Evolutionary conservation across 108 stramenopile genomes (phyloP), one percentile per base, ranked within the genome.

Genomic region (Seminavis robusta): DNA sequence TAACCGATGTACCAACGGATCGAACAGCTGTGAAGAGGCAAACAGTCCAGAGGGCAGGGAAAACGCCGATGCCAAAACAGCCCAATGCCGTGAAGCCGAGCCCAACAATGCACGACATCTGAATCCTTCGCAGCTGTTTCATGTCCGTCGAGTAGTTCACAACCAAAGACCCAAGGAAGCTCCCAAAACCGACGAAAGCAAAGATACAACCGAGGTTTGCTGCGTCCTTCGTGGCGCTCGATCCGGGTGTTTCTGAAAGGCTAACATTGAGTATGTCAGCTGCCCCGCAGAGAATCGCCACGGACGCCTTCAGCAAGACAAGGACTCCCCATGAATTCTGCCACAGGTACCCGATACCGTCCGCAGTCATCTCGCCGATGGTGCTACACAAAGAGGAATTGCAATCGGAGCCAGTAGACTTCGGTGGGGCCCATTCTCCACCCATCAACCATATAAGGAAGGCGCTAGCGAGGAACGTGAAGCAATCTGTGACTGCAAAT

Each of bases 191-290:
- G 39, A 79, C 77, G 20, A 56, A 55, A 11, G 56, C 74, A 66
- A 80, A 84, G 15, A 84, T 27, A 0, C 65, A 36, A 15, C 83
- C 83, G 20, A 84, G 43, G 1, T 63, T 61, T 2, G n/a, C 17
- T 2, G 46, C 34, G 32, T 41, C 42, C 26, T 6, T n/a, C n/a
- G n/a, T n/a, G n/a, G n/a, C 28, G 13, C 31, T 31, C 17, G 39
- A 23, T 19, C 42, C 39, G 1, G 60, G 56, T 43, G 46, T 39
- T 56, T 81, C 73, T 0, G 80, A 63, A 48, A 83, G 78, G 1
- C 74, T 42, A 7, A 88, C 87, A 49, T 83, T 88, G 25, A 88
- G 42, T 0, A 88, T 67, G 52, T 84, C 83, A 16, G 53, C 53
- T 10, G 74, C 72, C 5, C 80, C 83, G 36, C 58, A 84, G 9